A percentile compares a stretch with the other conserved stretches of the same genome.
Evolutionary conservation across 257 asterid genomes (phyloP).

Genomic region (Paraleonurus japonicus): DNA sequence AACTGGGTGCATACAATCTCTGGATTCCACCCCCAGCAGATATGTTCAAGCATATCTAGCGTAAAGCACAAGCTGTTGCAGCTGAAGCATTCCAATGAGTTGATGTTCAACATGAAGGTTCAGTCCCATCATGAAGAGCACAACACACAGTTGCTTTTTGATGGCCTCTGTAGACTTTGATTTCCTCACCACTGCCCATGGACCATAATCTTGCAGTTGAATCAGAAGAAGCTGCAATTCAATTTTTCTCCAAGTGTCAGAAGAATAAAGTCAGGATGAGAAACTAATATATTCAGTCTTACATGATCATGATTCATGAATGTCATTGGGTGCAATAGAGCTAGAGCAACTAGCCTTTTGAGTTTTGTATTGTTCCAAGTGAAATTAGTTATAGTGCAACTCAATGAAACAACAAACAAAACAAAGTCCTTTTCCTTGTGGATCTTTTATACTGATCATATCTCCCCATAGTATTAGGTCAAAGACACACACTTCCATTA

Average conservation of each 20-base stretch:
- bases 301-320: not conserved
- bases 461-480: not conserved
- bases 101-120: slow-evolving; percentile 39
- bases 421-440: not conserved
- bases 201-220: slow-evolving; percentile 92
- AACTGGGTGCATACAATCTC: not conserved
- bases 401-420: not conserved
- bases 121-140: slow-evolving; percentile 96
- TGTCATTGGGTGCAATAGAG: not conserved
- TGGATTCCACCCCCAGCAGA: too few relatives aligned
- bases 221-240: slow-evolving; percentile 85
- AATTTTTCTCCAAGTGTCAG: not conserved
- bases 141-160: slow-evolving; percentile 94
- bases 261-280: not conserved
- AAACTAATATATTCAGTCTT: too few relatives aligned
- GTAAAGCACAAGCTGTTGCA: not conserved
- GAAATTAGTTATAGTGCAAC: not conserved
- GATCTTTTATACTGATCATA: not conserved
- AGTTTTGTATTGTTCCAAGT: not conserved
- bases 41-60: not conserved
- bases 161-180: slow-evolving; percentile 84
- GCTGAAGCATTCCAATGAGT: not conserved
- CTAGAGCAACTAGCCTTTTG: not conserved
- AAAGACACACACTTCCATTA: not conserved
- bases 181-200: slow-evolving; percentile 72